phyloP scores from a whole-genome alignment of 1,284 basidiomycete species.

The Phylloboletellus chloephorus region DNA sequence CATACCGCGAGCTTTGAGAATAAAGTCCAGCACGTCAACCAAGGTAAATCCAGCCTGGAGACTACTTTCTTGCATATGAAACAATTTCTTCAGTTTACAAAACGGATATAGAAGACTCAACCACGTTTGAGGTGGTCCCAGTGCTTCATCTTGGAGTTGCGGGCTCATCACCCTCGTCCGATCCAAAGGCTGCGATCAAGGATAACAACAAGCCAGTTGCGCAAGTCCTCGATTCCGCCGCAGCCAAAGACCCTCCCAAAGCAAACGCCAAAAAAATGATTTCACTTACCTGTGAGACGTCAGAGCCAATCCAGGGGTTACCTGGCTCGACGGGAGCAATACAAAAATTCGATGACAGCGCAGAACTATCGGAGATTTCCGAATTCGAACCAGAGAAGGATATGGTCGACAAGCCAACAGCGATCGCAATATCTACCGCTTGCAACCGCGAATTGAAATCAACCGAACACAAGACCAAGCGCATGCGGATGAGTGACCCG shows the following conservation, averaged over 20 bases:
- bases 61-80: not conserved
- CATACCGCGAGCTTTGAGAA: conserved; percentile 29
- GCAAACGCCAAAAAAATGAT: not conserved
- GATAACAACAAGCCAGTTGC: not conserved
- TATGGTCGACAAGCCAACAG: not conserved
- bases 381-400: conserved; percentile 18
- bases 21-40: conserved; percentile 29
- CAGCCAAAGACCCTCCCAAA: not conserved
- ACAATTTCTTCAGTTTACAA: conserved; percentile 24
- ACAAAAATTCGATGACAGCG: conserved; percentile 2
- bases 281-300: not conserved
- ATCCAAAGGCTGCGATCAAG: not conserved
- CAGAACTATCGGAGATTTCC: conserved; percentile 30
- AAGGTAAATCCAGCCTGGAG: conserved; percentile 18
- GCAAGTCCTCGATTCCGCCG: not conserved
- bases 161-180: not conserved
- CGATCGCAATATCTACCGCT: not conserved
- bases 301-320: not conserved
- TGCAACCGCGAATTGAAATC: not conserved
- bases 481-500: not conserved
- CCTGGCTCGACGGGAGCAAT: not conserved
- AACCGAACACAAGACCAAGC: conserved; percentile 2
- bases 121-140: not conserved
- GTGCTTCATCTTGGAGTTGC: not conserved
- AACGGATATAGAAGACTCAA: conserved; percentile 22